phyloP scores from a whole-genome alignment of 306 rosid species.

The Mucuna pruriens region DNA sequence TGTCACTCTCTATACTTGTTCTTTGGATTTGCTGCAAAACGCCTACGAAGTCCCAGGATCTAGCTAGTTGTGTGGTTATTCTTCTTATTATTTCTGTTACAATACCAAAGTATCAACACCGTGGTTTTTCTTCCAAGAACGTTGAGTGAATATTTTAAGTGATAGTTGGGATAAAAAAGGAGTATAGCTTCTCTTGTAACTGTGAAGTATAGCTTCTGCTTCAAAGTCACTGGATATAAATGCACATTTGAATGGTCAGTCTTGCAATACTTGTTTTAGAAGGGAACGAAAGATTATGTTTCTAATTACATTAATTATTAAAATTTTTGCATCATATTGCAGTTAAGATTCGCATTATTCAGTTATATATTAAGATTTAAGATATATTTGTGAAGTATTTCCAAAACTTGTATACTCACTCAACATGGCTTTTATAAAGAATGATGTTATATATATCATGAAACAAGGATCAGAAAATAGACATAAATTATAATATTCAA shows the following conservation, averaged over 20 bases:
- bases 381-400: neutral
- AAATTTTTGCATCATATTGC: neutral
- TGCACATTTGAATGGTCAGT: neutral
- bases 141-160: neutral
- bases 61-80: conserved; percentile 48
- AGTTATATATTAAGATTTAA: too few relatives aligned
- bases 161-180: neutral
- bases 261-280: neutral
- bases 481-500: neutral
- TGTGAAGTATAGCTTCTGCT: conserved; percentile 40
- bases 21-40: conserved; percentile 15
- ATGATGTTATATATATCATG: neutral
- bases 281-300: neutral
- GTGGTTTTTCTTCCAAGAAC: neutral
- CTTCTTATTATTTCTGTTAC: conserved; percentile 30
- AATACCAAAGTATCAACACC: neutral
- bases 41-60: conserved; percentile 60
- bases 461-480: neutral
- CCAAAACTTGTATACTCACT: neutral
- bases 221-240: neutral
- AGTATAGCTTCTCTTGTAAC: conserved; percentile 46
- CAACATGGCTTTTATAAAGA: neutral
- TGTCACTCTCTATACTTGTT: conserved; percentile 24
- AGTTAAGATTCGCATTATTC: neutral
- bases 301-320: neutral